Conservation (phyloP, 495 filamentous ascomycete genomes). For the Hypoxylon cercidicola region DNA sequence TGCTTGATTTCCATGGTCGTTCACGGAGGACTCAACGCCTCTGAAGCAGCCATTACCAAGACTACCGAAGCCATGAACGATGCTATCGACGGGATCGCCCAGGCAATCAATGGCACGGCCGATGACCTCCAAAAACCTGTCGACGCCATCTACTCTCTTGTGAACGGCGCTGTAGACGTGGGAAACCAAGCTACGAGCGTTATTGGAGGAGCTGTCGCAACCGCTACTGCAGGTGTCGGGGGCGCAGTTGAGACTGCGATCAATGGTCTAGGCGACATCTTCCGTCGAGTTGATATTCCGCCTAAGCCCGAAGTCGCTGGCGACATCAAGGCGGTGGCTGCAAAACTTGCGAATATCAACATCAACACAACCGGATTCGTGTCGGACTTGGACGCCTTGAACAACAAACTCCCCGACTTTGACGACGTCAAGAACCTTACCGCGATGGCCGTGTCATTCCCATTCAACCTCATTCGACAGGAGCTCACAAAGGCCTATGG, state of each 20-base stretch:
- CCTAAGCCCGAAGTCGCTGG: slow-evolving; percentile 67
- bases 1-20: slow-evolving; percentile 87
- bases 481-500: slow-evolving; percentile 73
- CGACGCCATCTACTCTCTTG: slow-evolving; percentile 65
- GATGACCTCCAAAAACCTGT: slow-evolving; percentile 67
- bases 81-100: slow-evolving; percentile 71
- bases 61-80: slow-evolving; percentile 78
- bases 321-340: slow-evolving; percentile 58
- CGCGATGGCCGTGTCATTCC: slow-evolving; percentile 72
- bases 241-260: slow-evolving; percentile 60
- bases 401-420: slow-evolving; percentile 83
- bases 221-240: slow-evolving; percentile 59
- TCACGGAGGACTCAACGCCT: slow-evolving; percentile 76
- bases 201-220: slow-evolving; percentile 60
- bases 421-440: slow-evolving; percentile 82
- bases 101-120: slow-evolving; percentile 67
- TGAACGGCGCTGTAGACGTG: slow-evolving; percentile 65
- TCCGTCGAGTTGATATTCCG: slow-evolving; percentile 50
- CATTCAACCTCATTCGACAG: slow-evolving; percentile 80
- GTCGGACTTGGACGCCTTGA: slow-evolving; percentile 71
- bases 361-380: slow-evolving; percentile 72
- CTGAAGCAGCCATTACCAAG: slow-evolving; percentile 73
- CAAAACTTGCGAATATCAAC: slow-evolving; percentile 71
- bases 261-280: slow-evolving; percentile 43
- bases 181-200: slow-evolving; percentile 56